Percentiles rank a stretch among this genome's conserved stretches.
Evolutionary conservation across 164 flowering plant genomes (phyloP).

Genomic region (Aristolochia contorta): DNA sequence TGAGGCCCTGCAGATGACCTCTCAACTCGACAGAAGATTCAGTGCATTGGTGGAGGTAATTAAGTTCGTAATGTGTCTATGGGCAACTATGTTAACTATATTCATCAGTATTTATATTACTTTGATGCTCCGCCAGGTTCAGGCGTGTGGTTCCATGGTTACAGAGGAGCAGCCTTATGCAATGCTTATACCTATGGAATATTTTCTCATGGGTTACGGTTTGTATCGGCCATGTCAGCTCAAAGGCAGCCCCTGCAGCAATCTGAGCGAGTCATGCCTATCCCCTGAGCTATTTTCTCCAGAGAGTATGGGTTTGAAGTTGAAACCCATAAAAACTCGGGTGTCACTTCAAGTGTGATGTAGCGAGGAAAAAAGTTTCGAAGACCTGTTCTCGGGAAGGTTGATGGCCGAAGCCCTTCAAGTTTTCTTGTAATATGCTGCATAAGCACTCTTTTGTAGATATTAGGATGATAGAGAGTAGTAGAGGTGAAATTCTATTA

Average conservation of each 20-base stretch:
- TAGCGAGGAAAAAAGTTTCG: neutral
- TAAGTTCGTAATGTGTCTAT: neutral
- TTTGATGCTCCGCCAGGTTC: constrained; percentile 42
- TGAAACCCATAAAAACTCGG: constrained; percentile 88
- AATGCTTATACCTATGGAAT: constrained; percentile 93
- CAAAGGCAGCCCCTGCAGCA: constrained; percentile 75
- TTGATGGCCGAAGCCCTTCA: neutral
- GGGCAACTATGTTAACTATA: no score
- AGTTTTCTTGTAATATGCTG: neutral
- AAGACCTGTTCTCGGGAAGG: neutral
- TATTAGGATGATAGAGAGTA: neutral
- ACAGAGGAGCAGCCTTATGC: constrained; percentile 98
- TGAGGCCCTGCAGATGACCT: constrained; percentile 74
- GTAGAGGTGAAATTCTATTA: constrained; percentile 14
- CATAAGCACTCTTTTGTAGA: neutral
- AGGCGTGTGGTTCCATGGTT: constrained; percentile 94
- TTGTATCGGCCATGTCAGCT: constrained; percentile 46
- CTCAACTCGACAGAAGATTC: constrained; percentile 66
- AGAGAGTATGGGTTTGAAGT: constrained; percentile 93
- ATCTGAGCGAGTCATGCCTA: constrained; percentile 77
- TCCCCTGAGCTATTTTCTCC: constrained; percentile 93
- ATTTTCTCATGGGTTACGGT: constrained; percentile 91
- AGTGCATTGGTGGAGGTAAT: constrained; percentile 93
- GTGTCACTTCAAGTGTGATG: constrained; percentile 15
- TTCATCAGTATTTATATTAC: neutral